phyloP scores from a whole-genome alignment of 139 green algal species.

The Monoraphidium neglectum region DNA sequence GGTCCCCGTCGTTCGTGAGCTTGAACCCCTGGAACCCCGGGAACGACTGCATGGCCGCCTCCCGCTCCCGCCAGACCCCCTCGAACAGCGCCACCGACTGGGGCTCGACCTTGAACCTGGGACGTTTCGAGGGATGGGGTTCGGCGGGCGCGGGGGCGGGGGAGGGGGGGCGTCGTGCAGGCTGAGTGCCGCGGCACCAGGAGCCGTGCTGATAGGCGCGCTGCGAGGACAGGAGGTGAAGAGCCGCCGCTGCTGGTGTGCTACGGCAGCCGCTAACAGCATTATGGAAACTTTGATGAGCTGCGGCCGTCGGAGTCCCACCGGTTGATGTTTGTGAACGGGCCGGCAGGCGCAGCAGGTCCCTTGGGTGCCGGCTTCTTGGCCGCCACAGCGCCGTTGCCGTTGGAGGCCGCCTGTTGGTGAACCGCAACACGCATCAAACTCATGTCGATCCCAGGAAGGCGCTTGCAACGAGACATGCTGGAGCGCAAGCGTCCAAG shows the following conservation, averaged over 20 bases:
- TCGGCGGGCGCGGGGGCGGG: not conserved
- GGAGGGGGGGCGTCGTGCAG: too few species aligned
- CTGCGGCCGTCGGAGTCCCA: too few species aligned
- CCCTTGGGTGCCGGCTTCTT: conserved; percentile 17
- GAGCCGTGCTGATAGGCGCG: too few species aligned
- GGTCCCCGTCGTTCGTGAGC: conserved; percentile 20
- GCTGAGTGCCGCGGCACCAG: too few species aligned
- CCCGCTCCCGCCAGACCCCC: conserved; percentile 20
- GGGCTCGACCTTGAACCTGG: conserved; percentile 4
- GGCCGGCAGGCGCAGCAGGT: conserved; percentile 1
- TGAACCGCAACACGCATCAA: too few species aligned
- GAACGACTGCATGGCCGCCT: conserved; percentile 15
- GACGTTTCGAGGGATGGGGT: too few species aligned
- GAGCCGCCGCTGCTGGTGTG: not conserved
- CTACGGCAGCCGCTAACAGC: not conserved
- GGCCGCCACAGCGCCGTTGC: not conserved
- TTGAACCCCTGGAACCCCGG: conserved; percentile 26
- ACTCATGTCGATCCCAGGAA: too few species aligned
- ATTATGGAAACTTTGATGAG: not conserved
- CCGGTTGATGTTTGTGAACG: conserved; percentile 35
- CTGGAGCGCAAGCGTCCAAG: too few species aligned
- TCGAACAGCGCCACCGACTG: conserved; percentile 9
- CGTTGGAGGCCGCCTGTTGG: conserved; percentile 25
- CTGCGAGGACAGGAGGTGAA: not conserved
- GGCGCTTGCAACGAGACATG: too few species aligned